phyloP scores from a whole-genome alignment of 1,139 yeast species.

The Entelexis sorbosivorans region DNA sequence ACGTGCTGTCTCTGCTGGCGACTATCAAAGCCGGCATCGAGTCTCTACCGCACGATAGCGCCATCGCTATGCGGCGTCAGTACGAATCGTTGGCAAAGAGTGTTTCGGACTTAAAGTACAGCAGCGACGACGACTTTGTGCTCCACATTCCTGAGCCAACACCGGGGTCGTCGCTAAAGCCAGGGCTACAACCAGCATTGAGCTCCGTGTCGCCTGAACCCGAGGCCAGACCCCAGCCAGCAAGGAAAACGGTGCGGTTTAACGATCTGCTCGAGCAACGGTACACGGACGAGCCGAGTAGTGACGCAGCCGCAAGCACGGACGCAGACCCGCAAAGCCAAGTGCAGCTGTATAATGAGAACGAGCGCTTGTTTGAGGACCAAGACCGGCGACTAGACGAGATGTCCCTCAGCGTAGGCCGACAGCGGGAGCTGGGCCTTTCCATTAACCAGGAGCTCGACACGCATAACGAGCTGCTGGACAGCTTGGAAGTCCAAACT shows the following conservation, averaged over 20 bases:
- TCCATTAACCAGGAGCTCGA: slow-evolving; percentile 57
- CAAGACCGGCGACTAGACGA: slow-evolving; percentile 56
- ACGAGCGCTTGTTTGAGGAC: slow-evolving; percentile 41
- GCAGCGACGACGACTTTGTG: not conserved
- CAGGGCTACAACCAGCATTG: not conserved
- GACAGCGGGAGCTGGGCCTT: slow-evolving; percentile 56
- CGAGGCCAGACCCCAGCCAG: not conserved
- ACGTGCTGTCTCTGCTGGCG: slow-evolving; percentile 37
- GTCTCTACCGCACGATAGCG: slow-evolving; percentile 19
- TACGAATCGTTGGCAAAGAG: not conserved
- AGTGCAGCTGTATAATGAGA: slow-evolving; percentile 44
- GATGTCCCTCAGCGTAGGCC: slow-evolving; percentile 49
- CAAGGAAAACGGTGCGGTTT: slow-evolving; percentile 5
- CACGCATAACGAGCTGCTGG: slow-evolving; percentile 55
- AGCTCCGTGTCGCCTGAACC: not conserved
- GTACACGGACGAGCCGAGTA: slow-evolving; percentile 33
- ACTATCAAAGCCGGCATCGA: slow-evolving; percentile 33
- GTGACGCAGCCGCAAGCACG: slow-evolving; percentile 31
- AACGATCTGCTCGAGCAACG: slow-evolving; percentile 24
- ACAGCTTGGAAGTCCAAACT: slow-evolving; percentile 59
- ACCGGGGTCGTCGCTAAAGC: not conserved
- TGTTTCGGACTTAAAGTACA: not conserved
- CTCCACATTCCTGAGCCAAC: not conserved
- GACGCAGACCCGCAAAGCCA: slow-evolving; percentile 25
- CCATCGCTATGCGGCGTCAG: not conserved